Evolutionary conservation across 2,329 filamentous ascomycete species (phyloP).

Genomic region (Talaromyces piceae): DNA sequence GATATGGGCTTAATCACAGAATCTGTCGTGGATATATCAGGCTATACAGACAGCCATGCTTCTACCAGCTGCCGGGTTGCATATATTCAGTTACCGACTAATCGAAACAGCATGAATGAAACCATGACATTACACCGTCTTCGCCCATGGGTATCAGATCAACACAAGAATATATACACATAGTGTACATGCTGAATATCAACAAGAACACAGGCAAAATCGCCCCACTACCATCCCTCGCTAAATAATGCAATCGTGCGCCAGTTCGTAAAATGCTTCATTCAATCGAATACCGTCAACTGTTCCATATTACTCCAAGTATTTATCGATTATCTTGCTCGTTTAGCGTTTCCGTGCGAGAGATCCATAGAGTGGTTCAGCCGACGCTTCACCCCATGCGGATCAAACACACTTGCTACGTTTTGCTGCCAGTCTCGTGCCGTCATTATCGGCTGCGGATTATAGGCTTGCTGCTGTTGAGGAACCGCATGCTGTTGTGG

Average conservation of each 20-base stretch:
- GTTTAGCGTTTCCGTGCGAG: conserved; percentile 24
- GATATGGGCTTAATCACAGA: no score
- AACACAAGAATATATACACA: background rate
- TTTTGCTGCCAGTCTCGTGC: conserved; percentile 43
- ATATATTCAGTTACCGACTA: background rate
- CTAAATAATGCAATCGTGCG: background rate
- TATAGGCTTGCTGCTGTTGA: conserved; percentile 23
- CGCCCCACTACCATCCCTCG: background rate
- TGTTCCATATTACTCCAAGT: background rate
- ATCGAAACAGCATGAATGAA: no score
- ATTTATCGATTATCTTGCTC: conserved; percentile 19
- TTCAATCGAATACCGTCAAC: background rate
- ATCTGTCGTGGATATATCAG: no score
- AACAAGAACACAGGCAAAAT: no score
- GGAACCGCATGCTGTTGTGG: conserved; percentile 23
- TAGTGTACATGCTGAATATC: conserved; percentile 2
- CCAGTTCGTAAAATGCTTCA: background rate
- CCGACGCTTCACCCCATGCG: conserved; percentile 37
- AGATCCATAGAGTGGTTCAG: conserved; percentile 35
- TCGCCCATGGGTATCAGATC: background rate
- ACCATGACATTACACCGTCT: background rate
- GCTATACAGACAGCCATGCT: no score
- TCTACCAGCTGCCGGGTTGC: no score
- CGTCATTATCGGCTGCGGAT: conserved; percentile 31
- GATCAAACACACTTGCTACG: conserved; percentile 42